Percentiles rank a stretch among this genome's conserved stretches.
Evolutionary conservation across 257 asterid species (phyloP).

Genomic region (Coffea eugenioides): DNA sequence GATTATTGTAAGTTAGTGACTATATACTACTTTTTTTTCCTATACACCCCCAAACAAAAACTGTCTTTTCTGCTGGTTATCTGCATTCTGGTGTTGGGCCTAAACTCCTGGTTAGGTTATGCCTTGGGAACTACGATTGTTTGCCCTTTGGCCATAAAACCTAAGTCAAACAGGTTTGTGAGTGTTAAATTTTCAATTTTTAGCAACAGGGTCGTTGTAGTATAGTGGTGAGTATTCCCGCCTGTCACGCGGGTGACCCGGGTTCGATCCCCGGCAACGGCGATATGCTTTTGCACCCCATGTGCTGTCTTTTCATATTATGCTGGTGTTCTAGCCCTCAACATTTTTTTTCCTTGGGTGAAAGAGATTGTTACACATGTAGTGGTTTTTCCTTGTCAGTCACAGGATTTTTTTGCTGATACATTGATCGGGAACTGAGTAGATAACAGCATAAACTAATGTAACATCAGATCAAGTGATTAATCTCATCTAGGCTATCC

Average conservation of each 20-base stretch:
- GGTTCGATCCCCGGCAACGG: slow-evolving; percentile 69
- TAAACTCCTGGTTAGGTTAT: too few species aligned
- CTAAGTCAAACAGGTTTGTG: too few species aligned
- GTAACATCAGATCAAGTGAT: neutral
- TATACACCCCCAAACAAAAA: too few species aligned
- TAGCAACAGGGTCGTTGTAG: slow-evolving; percentile 39
- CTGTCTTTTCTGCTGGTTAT: too few species aligned
- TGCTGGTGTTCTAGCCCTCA: neutral
- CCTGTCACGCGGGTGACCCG: slow-evolving; percentile 62
- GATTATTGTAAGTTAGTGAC: too few species aligned
- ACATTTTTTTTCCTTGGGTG: neutral
- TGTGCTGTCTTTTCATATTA: neutral
- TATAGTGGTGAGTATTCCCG: slow-evolving; percentile 61
- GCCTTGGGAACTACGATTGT: too few species aligned
- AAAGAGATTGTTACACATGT: neutral
- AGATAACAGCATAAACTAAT: neutral
- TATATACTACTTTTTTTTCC: too few species aligned
- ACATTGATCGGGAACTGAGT: neutral
- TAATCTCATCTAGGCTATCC: neutral
- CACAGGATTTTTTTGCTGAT: neutral
- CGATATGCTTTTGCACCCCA: slow-evolving; percentile 2
- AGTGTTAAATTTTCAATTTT: too few species aligned
- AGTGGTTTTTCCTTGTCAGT: neutral
- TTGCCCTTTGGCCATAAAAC: too few species aligned
- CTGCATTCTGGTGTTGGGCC: too few species aligned